Evolutionary conservation across 2,329 filamentous ascomycete genomes (phyloP).

Genomic region (Xylaria sp.): DNA sequence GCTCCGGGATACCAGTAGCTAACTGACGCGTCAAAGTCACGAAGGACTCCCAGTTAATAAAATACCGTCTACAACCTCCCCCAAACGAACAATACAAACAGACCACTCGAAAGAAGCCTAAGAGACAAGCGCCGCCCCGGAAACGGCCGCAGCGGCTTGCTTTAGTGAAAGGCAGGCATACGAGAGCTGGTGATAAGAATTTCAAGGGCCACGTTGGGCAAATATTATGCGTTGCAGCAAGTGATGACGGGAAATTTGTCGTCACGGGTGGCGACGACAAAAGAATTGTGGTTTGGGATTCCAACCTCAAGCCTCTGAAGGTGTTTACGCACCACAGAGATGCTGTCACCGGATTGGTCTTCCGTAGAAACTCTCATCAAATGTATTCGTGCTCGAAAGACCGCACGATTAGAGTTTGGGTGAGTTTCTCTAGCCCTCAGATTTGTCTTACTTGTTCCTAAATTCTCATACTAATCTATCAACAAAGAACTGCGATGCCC

Average conservation of each 20-base stretch:
- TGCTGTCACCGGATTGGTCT: slow-evolving; percentile 82
- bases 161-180: slow-evolving; percentile 70
- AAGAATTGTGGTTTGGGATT: slow-evolving; percentile 88
- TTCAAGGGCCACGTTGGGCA: slow-evolving; percentile 82
- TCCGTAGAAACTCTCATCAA: slow-evolving; percentile 89
- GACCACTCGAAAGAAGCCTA: slow-evolving; percentile 67
- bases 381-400: slow-evolving; percentile 92
- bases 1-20: not conserved
- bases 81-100: slow-evolving; percentile 70
- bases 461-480: slow-evolving; percentile 16
- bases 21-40: slow-evolving; percentile 27
- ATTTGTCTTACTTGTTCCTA: not conserved
- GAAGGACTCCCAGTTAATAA: slow-evolving; percentile 61
- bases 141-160: slow-evolving; percentile 71
- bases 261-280: slow-evolving; percentile 90
- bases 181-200: slow-evolving; percentile 69
- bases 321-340: slow-evolving; percentile 94
- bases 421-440: slow-evolving; percentile 8
- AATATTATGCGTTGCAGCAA: slow-evolving; percentile 87
- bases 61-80: slow-evolving; percentile 84
- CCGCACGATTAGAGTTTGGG: slow-evolving; percentile 93
- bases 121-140: slow-evolving; percentile 69
- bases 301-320: slow-evolving; percentile 77
- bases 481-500: slow-evolving; percentile 76
- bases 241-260: slow-evolving; percentile 88